A percentile compares a stretch with the other conserved stretches of the same genome.
These are phyloP conservation scores for Hypoxylon subgilvum DNA, from an alignment of 495 filamentous ascomycete genomes.

Conservation along the genomic window DNA sequence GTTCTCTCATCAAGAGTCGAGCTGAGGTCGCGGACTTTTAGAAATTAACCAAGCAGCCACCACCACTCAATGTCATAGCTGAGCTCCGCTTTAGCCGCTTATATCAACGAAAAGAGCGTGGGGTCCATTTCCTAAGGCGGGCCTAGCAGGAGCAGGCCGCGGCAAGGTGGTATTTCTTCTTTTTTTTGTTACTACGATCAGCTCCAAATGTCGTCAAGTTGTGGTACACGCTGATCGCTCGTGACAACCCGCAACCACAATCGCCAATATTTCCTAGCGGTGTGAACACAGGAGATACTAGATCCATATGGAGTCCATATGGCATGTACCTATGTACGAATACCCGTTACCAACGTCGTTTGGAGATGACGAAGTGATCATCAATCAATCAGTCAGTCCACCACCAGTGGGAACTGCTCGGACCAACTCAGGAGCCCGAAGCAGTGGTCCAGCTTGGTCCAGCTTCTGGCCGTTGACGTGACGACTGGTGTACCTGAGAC, in stretches of 20 bases:
- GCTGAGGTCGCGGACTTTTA: constrained; percentile 18
- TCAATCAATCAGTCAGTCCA: constrained; percentile 8
- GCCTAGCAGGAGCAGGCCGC: constrained; percentile 23
- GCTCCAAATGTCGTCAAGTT: constrained; percentile 23
- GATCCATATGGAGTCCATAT: constrained; percentile 6
- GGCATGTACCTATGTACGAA: neutral
- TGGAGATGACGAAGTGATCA: constrained; percentile 22
- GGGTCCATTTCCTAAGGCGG: constrained; percentile 27
- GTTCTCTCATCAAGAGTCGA: constrained; percentile 13
- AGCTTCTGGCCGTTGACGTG: constrained; percentile 2
- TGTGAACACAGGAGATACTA: constrained; percentile 15
- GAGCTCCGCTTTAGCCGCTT: constrained; percentile 38
- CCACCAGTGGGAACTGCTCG: constrained; percentile 25
- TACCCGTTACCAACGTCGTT: constrained; percentile 8
- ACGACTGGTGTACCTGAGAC: neutral
- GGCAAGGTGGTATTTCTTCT: constrained; percentile 17
- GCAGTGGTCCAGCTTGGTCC: neutral
- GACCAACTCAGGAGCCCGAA: constrained; percentile 13
- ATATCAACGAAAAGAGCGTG: constrained; percentile 14
- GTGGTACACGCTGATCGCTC: constrained; percentile 34
- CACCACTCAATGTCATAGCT: constrained; percentile 25
- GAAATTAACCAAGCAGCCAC: constrained; percentile 27
- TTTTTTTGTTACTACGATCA: constrained; percentile 29
- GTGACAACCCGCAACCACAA: constrained; percentile 25
- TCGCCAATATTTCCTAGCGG: constrained; percentile 21